Percentiles rank a stretch among this genome's conserved stretches.
These are phyloP conservation scores for Domatiomyces globalis DNA, from an alignment of 2,329 filamentous ascomycete species.

Conservation along the genomic window DNA sequence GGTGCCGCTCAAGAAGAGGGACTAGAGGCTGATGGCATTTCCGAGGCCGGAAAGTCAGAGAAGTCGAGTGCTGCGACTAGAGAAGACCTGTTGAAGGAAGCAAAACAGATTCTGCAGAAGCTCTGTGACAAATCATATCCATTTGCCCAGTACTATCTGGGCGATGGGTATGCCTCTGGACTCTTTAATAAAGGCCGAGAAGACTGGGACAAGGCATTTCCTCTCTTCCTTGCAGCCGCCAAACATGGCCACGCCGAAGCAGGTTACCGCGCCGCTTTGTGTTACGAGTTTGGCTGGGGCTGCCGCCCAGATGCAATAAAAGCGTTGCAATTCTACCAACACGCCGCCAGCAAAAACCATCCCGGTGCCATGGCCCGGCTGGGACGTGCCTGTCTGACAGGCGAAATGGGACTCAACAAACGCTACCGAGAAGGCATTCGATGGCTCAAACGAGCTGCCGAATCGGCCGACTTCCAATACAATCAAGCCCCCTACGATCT, in stretches of 20 bases:
- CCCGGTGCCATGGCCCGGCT: constrained; percentile 89
- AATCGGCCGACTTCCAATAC: constrained; percentile 81
- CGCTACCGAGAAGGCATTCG: constrained; percentile 84
- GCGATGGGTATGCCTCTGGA: constrained; percentile 83
- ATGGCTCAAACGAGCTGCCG: constrained; percentile 87
- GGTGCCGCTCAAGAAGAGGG: constrained; percentile 72
- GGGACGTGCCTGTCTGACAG: constrained; percentile 75
- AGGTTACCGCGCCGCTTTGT: constrained; percentile 80
- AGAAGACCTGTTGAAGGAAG: constrained; percentile 63
- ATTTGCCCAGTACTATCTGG: constrained; percentile 95
- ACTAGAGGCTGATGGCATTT: constrained; percentile 29
- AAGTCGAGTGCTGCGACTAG: constrained; percentile 40
- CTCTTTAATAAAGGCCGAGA: constrained; percentile 90
- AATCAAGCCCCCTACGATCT: constrained; percentile 87
- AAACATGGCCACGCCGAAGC: constrained; percentile 97
- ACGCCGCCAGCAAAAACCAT: constrained; percentile 82
- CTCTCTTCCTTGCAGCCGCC: constrained; percentile 79
- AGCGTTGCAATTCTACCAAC: constrained; percentile 83
- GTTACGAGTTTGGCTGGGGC: constrained; percentile 98
- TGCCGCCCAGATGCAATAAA: constrained; percentile 79
- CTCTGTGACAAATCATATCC: constrained; percentile 80
- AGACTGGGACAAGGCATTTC: constrained; percentile 82
- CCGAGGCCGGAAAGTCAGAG: constrained; percentile 27
- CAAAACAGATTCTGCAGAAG: constrained; percentile 74
- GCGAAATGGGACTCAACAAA: constrained; percentile 71